Conservation (phyloP, 139 green algal genomes). For the Marvania coccoides region DNA sequence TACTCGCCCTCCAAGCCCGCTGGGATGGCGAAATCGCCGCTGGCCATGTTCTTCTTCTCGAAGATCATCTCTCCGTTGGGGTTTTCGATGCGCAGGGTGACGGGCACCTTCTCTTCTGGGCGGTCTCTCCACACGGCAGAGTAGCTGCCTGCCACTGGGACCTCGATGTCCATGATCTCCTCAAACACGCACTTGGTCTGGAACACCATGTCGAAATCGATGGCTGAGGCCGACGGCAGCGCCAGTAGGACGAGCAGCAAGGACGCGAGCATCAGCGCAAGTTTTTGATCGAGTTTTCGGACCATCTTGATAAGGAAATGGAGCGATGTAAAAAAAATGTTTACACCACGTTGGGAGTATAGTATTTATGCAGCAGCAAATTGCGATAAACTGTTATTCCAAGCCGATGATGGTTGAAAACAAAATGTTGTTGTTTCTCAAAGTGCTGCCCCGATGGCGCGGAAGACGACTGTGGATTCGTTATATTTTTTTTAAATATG, state of each 20-base stretch:
- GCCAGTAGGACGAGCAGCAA: background rate
- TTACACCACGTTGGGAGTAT: no score
- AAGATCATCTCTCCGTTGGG: constrained; percentile 12
- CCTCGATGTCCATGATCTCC: constrained; percentile 14
- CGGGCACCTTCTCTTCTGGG: background rate
- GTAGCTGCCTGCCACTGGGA: constrained; percentile 8
- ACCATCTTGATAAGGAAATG: no score
- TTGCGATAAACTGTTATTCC: no score
- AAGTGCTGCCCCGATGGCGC: no score
- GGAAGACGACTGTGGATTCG: no score
- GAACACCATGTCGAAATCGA: constrained; percentile 26
- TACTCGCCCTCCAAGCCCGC: constrained; percentile 69
- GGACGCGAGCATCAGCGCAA: background rate
- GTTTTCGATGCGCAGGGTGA: constrained; percentile 19
- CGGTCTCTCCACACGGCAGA: background rate
- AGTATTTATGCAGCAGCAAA: no score
- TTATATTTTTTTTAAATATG: no score
- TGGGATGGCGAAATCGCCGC: constrained; percentile 75
- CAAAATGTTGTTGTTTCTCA: no score
- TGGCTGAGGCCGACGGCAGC: background rate
- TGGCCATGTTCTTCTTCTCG: constrained; percentile 1
- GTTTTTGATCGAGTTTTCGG: no score
- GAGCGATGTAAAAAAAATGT: no score
- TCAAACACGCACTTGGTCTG: constrained; percentile 41
- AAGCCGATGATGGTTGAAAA: no score